Base-by-base conservation (phyloP, 2,329 filamentous ascomycete genomes). In the Paracamarosporium sp. region DNA sequence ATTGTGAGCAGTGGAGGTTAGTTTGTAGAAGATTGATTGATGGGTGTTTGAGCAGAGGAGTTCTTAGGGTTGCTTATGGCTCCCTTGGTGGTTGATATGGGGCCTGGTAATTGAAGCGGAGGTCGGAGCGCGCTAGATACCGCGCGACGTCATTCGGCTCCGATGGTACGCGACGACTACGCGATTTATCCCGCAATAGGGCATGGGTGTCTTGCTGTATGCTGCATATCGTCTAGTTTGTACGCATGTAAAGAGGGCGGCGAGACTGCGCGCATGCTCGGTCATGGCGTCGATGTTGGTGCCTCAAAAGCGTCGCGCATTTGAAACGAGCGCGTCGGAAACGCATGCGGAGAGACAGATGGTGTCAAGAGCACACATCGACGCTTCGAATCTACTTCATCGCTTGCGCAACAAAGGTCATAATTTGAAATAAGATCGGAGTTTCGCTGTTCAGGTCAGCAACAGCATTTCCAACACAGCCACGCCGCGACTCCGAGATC, bases 1-100 rank as follows among this genome's bases (percentile, higher is more conserved):
- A 72, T 73, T 51, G 12, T 50, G 35, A 27, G 46, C 20, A 27
- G 20, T 33, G 36, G 30, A 22, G 3, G 38, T 31, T n/a, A 20
- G 30, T 17, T 9, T 6, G 5, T 25, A 44, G 27, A 12, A 25
- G 30, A 40, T 40, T 17, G 22, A 22, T 12, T 22, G 8, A 40
- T n/a, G n/a, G 6, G 22, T 35, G 24, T 38, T 5, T 12, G 13
- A 35, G 33, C 20, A 40, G 25, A 24, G 33, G 8, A 40, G 20
- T 7, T 6, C 20, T 38, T 3, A 5, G 33, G 6, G 11, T 9
- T 24, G 15, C 28, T 24, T 15, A 25, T 25, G 35, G 45, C 45
- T 27, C 40, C 25, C 44, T 46, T 47, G 46, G 31, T 28, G 31
- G 46, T 13, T 38, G 46, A 24, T 4, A 28, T n/a, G 17, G 11